A percentile compares a stretch with the other conserved stretches of the same genome.
phyloP scores from a whole-genome alignment of 2,329 filamentous ascomycete genomes.

The Myrmaecium sp. region DNA sequence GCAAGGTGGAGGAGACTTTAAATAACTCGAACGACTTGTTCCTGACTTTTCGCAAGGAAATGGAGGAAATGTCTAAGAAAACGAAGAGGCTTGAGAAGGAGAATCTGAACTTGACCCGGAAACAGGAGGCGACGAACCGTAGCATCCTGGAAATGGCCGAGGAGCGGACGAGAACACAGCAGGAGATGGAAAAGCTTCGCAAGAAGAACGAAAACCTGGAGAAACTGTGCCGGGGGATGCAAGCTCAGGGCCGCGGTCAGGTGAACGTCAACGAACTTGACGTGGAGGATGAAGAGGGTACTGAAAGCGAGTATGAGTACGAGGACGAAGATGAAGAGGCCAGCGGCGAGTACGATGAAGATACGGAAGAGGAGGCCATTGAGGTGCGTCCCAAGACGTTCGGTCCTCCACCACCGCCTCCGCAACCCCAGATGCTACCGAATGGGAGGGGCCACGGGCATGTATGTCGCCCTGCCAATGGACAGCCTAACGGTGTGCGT shows the following conservation, averaged over 20 bases:
- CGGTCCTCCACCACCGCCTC: slow-evolving; percentile 20
- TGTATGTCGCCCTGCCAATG: slow-evolving; percentile 12
- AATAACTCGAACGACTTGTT: slow-evolving; percentile 98
- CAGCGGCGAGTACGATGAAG: slow-evolving; percentile 36
- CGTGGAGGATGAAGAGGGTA: slow-evolving; percentile 40
- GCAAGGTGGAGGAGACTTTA: slow-evolving; percentile 87
- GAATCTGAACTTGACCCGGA: slow-evolving; percentile 76
- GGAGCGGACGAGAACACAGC: slow-evolving; percentile 61
- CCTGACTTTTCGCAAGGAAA: slow-evolving; percentile 91
- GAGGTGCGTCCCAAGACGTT: slow-evolving; percentile 14
- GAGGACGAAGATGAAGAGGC: slow-evolving; percentile 27
- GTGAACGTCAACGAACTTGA: slow-evolving; percentile 33
- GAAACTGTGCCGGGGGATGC: slow-evolving; percentile 90
- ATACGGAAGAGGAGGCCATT: slow-evolving; percentile 37
- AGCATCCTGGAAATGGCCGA: slow-evolving; percentile 97
- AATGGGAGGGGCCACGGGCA: slow-evolving; percentile 15
- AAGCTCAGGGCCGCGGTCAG: slow-evolving; percentile 74
- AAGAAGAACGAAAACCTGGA: slow-evolving; percentile 84
- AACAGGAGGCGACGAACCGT: slow-evolving; percentile 82
- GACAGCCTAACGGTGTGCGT: slow-evolving; percentile 20
- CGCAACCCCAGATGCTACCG: slow-evolving; percentile 13
- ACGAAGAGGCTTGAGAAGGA: slow-evolving; percentile 94
- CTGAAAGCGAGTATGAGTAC: slow-evolving; percentile 24
- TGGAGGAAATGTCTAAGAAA: slow-evolving; percentile 99
- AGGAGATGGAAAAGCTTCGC: slow-evolving; percentile 61